Conservation (phyloP, 1,284 basidiomycete species). For the Cystobasidium pallidum region DNA sequence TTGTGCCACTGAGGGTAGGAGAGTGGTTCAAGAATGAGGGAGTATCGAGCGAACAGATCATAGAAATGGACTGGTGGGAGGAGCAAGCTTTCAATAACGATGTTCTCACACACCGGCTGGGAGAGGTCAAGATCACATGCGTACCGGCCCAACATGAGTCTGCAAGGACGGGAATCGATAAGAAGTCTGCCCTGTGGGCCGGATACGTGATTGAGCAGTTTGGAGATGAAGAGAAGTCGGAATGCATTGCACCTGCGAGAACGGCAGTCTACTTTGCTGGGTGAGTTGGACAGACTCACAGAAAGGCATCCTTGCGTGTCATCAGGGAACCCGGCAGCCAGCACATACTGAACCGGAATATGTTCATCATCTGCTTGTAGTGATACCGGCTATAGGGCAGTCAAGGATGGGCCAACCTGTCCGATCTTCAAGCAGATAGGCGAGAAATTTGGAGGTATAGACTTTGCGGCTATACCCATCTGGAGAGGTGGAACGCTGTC, state of each 20-base stretch:
- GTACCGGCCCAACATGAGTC: slow-evolving; percentile 55
- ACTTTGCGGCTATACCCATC: slow-evolving; percentile 53
- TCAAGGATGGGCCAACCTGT: slow-evolving; percentile 37
- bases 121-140: slow-evolving; percentile 47
- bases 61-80: slow-evolving; percentile 55
- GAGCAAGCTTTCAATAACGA: slow-evolving; percentile 39
- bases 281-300: slow-evolving; percentile 3
- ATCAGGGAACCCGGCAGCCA: background rate
- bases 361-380: background rate
- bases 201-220: slow-evolving; percentile 53
- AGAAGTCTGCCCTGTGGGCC: slow-evolving; percentile 52
- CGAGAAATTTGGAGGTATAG: slow-evolving; percentile 51
- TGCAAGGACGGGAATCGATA: slow-evolving; percentile 51
- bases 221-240: slow-evolving; percentile 16
- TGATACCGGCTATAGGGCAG: slow-evolving; percentile 40
- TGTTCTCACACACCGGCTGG: slow-evolving; percentile 24
- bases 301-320: background rate
- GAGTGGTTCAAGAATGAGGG: slow-evolving; percentile 51
- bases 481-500: slow-evolving; percentile 54
- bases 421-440: slow-evolving; percentile 50
- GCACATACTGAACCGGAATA: background rate
- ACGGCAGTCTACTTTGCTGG: slow-evolving; percentile 47
- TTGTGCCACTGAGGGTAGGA: slow-evolving; percentile 54
- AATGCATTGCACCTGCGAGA: slow-evolving; percentile 15
- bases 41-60: slow-evolving; percentile 47